Base-by-base conservation (phyloP, 2,329 filamentous ascomycete genomes). In the Chaetomium globosum region DNA sequence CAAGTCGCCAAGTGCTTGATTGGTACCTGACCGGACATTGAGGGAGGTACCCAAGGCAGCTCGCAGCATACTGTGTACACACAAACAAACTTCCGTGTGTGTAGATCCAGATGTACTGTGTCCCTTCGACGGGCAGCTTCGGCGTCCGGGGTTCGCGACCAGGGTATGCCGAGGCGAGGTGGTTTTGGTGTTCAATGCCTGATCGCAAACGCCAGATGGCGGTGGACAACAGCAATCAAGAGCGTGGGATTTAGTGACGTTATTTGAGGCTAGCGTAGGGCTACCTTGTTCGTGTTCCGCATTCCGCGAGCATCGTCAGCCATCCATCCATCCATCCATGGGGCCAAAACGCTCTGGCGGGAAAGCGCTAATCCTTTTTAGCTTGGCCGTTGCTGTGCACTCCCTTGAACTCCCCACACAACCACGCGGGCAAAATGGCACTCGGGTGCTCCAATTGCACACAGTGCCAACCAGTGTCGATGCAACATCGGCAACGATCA, bases 251-350 rank as follows among this genome's bases (percentile, higher is more conserved):
- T 23, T 43, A 48, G 64, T 67, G 65, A 65, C 64, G 68, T 66
- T 68, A 64, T 57, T 60, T 53, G 33, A 48, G 63, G 61, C 63
- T 61, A 65, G 59, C 51, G 64, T 62, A 54, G 31, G 65, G 68
- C 36, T 59, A 43, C 39, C 39, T 43, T 43, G 39, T 43, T 16
- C 39, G 16, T n/a, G 33, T 69, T 70, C 71, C 71, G 70, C 63
- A 61, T 71, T 71, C 71, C 70, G 68, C 70, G 69, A 67, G 30
- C 55, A 66, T 56, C 54, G 51, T 49, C 9, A 36, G 65, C 39
- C 39, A 43, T 43, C 39, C 39, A 43, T 19, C 36, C 10, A 13
- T 8, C 33, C 33, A 36, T 36, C 3, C 36, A 39, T 19, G 39
- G 39, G 39, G 16, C n/a, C 39, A 43, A 69, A 68, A 69, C 67